Percentiles rank a stretch among this genome's conserved stretches.
Evolutionary conservation across 345 rosid genomes (phyloP).

Genomic region (Pseudoturritis turrita): DNA sequence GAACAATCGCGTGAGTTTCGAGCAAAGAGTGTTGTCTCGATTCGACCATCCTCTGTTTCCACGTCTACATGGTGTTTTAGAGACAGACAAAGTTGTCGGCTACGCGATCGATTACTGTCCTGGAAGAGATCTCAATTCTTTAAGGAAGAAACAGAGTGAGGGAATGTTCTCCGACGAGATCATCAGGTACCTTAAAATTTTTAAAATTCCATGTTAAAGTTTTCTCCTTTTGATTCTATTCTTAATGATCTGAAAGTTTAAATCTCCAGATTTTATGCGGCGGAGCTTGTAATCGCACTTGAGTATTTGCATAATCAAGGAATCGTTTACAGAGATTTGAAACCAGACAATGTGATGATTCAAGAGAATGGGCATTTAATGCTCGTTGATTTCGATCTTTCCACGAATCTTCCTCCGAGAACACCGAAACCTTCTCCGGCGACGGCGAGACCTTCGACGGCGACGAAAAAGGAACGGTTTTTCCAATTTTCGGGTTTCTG

Average conservation of each 20-base stretch:
- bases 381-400: conserved; percentile 93
- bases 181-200: conserved; percentile 39
- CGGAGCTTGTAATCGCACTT: conserved; percentile 71
- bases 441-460: neutral
- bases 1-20: conserved; percentile 48
- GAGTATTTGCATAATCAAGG: conserved; percentile 66
- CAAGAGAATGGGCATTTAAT: conserved; percentile 80
- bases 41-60: conserved; percentile 72
- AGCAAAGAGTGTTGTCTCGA: conserved; percentile 47
- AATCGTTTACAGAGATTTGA: conserved; percentile 74
- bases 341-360: conserved; percentile 76
- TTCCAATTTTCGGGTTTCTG: conserved; percentile 30
- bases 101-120: conserved; percentile 89
- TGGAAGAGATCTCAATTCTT: conserved; percentile 56
- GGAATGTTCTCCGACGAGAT: conserved; percentile 62
- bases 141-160: conserved; percentile 64
- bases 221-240: too few species aligned
- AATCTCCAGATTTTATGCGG: conserved; percentile 79
- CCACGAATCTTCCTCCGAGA: conserved; percentile 49
- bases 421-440: conserved; percentile 19
- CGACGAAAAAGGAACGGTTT: conserved; percentile 12
- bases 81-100: conserved; percentile 57
- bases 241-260: neutral
- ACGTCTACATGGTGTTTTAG: conserved; percentile 53
- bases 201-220: neutral